Conservation (phyloP, 2,329 filamentous ascomycete genomes). For the Fusarium sp. region DNA sequence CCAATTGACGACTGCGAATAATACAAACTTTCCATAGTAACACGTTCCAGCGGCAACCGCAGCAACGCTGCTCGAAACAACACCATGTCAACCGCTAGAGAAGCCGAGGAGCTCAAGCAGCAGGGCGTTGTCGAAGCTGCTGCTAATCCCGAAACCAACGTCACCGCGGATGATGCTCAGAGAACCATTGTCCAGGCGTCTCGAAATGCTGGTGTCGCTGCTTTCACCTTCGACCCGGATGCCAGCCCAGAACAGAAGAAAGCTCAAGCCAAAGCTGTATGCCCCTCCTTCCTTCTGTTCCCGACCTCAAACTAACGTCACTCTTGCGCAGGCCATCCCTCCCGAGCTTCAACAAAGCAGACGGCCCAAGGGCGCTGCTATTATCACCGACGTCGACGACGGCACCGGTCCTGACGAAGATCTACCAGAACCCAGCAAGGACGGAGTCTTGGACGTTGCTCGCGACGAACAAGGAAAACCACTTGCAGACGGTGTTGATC, state of each 20-base stretch:
- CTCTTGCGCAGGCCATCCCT: conserved; percentile 50
- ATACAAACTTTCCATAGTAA: conserved; percentile 1
- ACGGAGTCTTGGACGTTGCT: conserved; percentile 69
- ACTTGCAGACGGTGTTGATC: conserved; percentile 61
- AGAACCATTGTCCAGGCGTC: conserved; percentile 80
- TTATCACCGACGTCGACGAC: conserved; percentile 84
- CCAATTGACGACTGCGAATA: conserved; percentile 40
- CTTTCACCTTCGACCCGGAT: conserved; percentile 88
- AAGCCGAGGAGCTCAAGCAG: conserved; percentile 76
- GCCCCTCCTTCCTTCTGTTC: conserved; percentile 45
- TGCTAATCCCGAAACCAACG: conserved; percentile 72
- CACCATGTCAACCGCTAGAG: conserved; percentile 51
- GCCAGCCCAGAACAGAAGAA: conserved; percentile 86
- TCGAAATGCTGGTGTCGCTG: conserved; percentile 79
- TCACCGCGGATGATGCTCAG: conserved; percentile 78
- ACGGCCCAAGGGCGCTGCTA: conserved; percentile 69
- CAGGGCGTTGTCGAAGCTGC: conserved; percentile 84
- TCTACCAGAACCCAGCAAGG: conserved; percentile 79
- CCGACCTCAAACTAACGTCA: conserved; percentile 15
- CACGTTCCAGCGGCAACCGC: conserved; percentile 23
- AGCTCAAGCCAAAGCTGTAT: conserved; percentile 79
- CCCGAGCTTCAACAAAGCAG: conserved; percentile 51
- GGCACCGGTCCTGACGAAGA: conserved; percentile 77
- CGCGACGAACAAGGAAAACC: conserved; percentile 62
- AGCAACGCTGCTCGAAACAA: conserved; percentile 29